Conservation (phyloP, 2,329 filamentous ascomycete species). For the Parafenestella ontariensis region DNA sequence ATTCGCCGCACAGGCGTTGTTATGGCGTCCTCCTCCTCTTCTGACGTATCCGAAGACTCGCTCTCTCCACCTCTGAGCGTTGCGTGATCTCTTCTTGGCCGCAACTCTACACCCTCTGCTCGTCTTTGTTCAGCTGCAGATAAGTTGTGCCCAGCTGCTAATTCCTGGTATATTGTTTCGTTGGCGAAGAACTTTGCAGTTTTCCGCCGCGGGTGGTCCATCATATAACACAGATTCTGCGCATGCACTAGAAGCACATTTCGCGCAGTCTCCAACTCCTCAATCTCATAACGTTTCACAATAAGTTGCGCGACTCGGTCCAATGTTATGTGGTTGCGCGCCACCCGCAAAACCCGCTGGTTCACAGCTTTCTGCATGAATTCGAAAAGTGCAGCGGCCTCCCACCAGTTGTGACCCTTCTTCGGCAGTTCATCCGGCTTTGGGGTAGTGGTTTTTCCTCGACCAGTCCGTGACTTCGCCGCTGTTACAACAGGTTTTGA, state of each 20-base stretch:
- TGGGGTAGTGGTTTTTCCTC: slow-evolving; percentile 9
- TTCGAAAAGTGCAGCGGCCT: slow-evolving; percentile 47
- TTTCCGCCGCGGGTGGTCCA: slow-evolving; percentile 45
- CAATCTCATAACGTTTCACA: slow-evolving; percentile 47
- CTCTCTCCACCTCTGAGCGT: slow-evolving; percentile 30
- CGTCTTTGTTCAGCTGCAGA: slow-evolving; percentile 39
- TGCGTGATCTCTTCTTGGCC: slow-evolving; percentile 37
- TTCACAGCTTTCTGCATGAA: slow-evolving; percentile 50
- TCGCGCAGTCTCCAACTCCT: slow-evolving; percentile 39
- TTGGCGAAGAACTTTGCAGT: slow-evolving; percentile 35
- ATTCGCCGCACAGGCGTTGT: slow-evolving; percentile 31
- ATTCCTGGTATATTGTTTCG: slow-evolving; percentile 44
- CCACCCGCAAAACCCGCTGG: slow-evolving; percentile 36
- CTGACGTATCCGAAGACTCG: slow-evolving; percentile 33
- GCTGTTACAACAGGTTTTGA: slow-evolving; percentile 7
- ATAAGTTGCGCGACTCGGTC: slow-evolving; percentile 44
- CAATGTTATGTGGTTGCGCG: slow-evolving; percentile 41
- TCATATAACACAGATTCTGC: slow-evolving; percentile 48
- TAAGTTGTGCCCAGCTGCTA: slow-evolving; percentile 33
- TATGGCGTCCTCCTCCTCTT: slow-evolving; percentile 25
- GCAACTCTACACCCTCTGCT: slow-evolving; percentile 39
- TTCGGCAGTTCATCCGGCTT: slow-evolving; percentile 32
- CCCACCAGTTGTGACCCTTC: slow-evolving; percentile 52
- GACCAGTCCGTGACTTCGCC: slow-evolving; percentile 3
- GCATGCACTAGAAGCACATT: slow-evolving; percentile 47